Base-by-base conservation (phyloP, 495 filamentous ascomycete genomes). In the Trichoderma parareesei region DNA sequence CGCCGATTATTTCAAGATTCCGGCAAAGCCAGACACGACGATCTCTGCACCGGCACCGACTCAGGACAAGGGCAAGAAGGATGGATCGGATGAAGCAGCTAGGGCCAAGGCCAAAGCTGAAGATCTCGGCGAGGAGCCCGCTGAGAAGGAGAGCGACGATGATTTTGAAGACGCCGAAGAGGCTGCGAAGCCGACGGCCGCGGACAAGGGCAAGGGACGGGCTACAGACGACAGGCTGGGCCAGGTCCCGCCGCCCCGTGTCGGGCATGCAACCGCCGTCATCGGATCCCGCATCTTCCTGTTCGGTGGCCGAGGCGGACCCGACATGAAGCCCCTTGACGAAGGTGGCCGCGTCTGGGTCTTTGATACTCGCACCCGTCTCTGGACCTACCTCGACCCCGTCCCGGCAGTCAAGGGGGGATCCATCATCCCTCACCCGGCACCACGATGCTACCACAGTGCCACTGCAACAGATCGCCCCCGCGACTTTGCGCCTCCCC, bases 261-360 rank as follows among this genome's bases (percentile, higher is more conserved):
- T 84, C 49, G 84, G 84, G 5, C 86, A 88, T 67, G 81, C 83
- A 27, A 80, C 85, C 4, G 81, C 81, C 13, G 77, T 81, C 0
- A 81, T 88, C 67, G 82, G 83, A 18, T 78, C 83, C 61, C 73
- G 78, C 35, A 86, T 90, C 68, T 88, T 86, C 73, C 64, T 90
- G 7, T 89, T 85, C 69, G 87, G 87, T 60, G 87, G 87, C 10
- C 77, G 81, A 46, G 74, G 75, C 63, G 77, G 75, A 0, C 70
- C 72, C 16, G 74, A 78, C 18, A 74, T 77, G 69, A 72, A 70
- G 8, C 74, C 83, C 5, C 75, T 87, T 3, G 75, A 87, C 62
- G 87, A 89, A 68, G 71, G 74, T n/a, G 87, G 87, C 8, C 77
- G 87, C 3, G 79, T 89, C 41, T 90, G 87, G 87, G 73, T 87